Evolutionary conservation across 2,329 filamentous ascomycete genomes (phyloP).

Genomic region (Penicillium olsonii): DNA sequence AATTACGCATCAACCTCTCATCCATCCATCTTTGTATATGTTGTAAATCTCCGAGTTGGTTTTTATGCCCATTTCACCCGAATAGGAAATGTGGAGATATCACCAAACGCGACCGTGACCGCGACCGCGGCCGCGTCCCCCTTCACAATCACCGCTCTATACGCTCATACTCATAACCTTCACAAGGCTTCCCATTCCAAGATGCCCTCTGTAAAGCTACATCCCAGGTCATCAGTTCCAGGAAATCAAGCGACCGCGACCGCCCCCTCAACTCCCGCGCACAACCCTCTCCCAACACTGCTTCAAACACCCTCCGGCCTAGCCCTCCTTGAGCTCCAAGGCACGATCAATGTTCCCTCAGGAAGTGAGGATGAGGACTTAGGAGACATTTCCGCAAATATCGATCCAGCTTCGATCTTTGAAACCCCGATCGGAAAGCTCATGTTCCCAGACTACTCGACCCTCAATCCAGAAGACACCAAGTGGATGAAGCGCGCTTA

Average conservation of each 20-base stretch:
- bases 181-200: not conserved
- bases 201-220: conserved; percentile 47
- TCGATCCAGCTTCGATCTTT: conserved; percentile 21
- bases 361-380: conserved; percentile 30
- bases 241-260: not conserved
- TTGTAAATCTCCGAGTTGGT: too few relatives aligned
- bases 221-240: conserved; percentile 25
- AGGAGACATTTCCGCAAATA: conserved; percentile 10
- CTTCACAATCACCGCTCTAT: conserved; percentile 1
- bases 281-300: conserved; percentile 72
- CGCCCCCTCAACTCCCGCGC: conserved; percentile 6
- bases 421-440: conserved; percentile 68
- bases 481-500: conserved; percentile 90
- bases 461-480: conserved; percentile 55
- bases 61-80: not conserved
- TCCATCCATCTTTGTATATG: not conserved
- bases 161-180: too few relatives aligned
- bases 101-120: conserved; percentile 15
- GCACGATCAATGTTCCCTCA: conserved; percentile 72
- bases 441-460: conserved; percentile 73
- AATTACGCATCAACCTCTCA: not conserved
- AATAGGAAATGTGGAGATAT: conserved; percentile 16
- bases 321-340: conserved; percentile 89
- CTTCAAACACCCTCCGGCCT: conserved; percentile 87
- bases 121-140: conserved; percentile 17